These are phyloP conservation scores for Amylostereum areolatum DNA, from an alignment of 1,284 basidiomycete species.

Conservation along the genomic window DNA sequence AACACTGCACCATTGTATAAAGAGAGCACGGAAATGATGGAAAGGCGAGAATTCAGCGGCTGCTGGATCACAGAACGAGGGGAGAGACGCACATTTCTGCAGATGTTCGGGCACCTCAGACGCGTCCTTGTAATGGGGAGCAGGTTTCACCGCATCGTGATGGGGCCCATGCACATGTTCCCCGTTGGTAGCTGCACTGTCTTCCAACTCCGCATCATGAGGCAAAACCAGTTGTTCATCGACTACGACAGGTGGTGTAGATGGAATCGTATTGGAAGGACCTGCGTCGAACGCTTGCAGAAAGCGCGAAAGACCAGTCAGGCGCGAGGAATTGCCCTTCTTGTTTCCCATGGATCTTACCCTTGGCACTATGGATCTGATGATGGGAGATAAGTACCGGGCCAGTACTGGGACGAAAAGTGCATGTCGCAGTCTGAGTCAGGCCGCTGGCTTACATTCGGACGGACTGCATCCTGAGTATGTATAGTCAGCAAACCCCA, in stretches of 20 bases:
- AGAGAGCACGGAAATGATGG: constrained; percentile 4
- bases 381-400: too few species aligned
- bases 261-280: constrained; percentile 7
- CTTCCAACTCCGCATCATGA: too few species aligned
- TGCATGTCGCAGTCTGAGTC: too few species aligned
- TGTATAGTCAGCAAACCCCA: too few species aligned
- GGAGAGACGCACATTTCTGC: constrained; percentile 70
- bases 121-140: constrained; percentile 58
- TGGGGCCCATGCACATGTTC: background rate
- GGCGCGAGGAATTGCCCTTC: constrained; percentile 33
- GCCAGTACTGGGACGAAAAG: too few species aligned
- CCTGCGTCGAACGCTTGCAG: constrained; percentile 32
- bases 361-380: too few species aligned
- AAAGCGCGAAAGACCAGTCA: constrained; percentile 47
- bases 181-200: constrained; percentile 1
- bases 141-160: constrained; percentile 64
- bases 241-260: constrained; percentile 1
- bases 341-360: constrained; percentile 26
- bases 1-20: background rate
- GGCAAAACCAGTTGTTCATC: too few species aligned
- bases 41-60: too few species aligned
- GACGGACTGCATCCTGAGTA: too few species aligned
- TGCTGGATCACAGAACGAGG: too few species aligned
- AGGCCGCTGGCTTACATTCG: too few species aligned
- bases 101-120: constrained; percentile 71